Evolutionary conservation across 1,284 basidiomycete species (phyloP).

Genomic region (Earliella scabrosa): DNA sequence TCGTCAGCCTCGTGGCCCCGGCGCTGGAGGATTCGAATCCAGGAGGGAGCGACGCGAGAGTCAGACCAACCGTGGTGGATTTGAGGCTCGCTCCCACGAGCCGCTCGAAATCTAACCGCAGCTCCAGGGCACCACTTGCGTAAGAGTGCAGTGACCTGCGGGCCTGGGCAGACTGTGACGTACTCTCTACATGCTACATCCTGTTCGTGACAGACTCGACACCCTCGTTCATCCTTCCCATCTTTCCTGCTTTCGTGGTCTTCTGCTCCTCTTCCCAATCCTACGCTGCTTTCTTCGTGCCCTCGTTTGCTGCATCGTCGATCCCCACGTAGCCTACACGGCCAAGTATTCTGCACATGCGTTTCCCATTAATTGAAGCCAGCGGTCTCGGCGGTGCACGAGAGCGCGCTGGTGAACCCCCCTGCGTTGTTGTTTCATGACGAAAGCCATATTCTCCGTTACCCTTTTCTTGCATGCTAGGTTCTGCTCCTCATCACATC

Average conservation of each 20-base stretch:
- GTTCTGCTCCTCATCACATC: slow-evolving; percentile 15
- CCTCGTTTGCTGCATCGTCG: slow-evolving; percentile 5
- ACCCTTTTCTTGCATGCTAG: slow-evolving; percentile 23
- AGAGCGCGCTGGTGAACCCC: slow-evolving; percentile 14
- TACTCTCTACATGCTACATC: slow-evolving; percentile 17
- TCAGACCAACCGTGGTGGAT: slow-evolving; percentile 53
- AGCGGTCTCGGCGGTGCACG: slow-evolving; percentile 34
- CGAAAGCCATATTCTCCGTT: slow-evolving; percentile 12
- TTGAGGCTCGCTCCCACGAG: slow-evolving; percentile 83
- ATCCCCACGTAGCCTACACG: slow-evolving; percentile 8
- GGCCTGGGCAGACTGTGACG: slow-evolving; percentile 20
- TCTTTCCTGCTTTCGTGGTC: slow-evolving; percentile 12
- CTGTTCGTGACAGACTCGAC: slow-evolving; percentile 29
- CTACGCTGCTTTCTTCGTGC: slow-evolving; percentile 15
- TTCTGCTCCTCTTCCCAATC: slow-evolving; percentile 6
- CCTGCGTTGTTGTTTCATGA: slow-evolving; percentile 5
- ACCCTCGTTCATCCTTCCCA: slow-evolving; percentile 20
- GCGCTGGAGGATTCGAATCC: slow-evolving; percentile 67
- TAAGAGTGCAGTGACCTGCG: slow-evolving; percentile 10
- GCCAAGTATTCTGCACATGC: slow-evolving; percentile 18
- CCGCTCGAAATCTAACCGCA: slow-evolving; percentile 74
- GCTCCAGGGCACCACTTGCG: slow-evolving; percentile 16
- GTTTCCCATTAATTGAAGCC: slow-evolving; percentile 17
- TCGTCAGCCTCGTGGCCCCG: slow-evolving; percentile 81
- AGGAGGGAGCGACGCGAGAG: slow-evolving; percentile 69